These are phyloP conservation scores for Chlorociboria aeruginascens DNA, from an alignment of 495 filamentous ascomycete species.

Conservation along the genomic window DNA sequence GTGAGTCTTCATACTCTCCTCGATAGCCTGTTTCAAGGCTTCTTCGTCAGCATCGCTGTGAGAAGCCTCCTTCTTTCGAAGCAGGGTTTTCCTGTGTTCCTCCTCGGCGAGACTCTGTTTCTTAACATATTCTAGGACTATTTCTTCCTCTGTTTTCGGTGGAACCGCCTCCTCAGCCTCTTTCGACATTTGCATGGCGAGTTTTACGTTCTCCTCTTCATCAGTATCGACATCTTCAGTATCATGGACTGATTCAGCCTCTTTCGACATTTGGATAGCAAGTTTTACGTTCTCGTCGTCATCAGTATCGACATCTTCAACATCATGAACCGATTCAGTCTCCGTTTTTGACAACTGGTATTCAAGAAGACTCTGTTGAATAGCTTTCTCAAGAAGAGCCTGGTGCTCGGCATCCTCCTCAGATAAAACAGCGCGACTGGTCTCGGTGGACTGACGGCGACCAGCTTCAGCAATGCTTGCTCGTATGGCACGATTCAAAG, in stretches of 20 bases:
- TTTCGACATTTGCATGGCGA: conserved; percentile 13
- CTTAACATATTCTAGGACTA: conserved; percentile 67
- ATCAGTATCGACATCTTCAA: conserved; percentile 8
- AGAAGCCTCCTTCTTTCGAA: conserved; percentile 5
- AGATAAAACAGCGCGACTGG: not conserved
- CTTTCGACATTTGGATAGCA: conserved; percentile 11
- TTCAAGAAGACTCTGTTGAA: conserved; percentile 41
- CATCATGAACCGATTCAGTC: conserved; percentile 7
- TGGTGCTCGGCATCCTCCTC: conserved; percentile 38
- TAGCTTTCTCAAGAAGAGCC: conserved; percentile 43
- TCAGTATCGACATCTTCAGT: conserved; percentile 8
- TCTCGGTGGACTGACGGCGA: not conserved
- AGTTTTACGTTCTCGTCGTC: conserved; percentile 35
- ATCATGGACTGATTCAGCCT: conserved; percentile 7
- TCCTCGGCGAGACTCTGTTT: conserved; percentile 63
- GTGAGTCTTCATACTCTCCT: conserved; percentile 31
- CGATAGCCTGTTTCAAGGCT: conserved; percentile 32
- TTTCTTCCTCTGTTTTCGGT: conserved; percentile 51
- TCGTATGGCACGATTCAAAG: conserved; percentile 20
- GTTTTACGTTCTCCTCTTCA: conserved; percentile 35
- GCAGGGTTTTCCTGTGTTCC: conserved; percentile 26
- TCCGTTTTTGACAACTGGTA: conserved; percentile 16
- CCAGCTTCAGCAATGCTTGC: conserved; percentile 17
- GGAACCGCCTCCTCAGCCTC: conserved; percentile 17
- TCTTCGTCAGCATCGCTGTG: conserved; percentile 28